Conservation (phyloP, 2,329 filamentous ascomycete species). For the Capronia coronata region DNA sequence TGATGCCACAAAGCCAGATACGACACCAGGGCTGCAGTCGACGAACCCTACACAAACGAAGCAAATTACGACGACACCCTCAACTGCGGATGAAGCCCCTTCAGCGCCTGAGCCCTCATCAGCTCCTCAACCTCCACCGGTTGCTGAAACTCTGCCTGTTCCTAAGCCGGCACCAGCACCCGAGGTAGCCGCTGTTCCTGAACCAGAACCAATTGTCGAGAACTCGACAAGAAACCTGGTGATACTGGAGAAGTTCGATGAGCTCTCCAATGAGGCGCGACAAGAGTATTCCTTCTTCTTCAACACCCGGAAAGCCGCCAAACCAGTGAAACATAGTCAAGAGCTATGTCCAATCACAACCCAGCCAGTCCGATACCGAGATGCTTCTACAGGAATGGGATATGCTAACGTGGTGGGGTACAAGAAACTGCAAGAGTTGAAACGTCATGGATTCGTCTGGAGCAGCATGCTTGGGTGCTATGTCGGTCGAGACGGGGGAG, state of each 20-base stretch:
- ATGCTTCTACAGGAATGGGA: conserved; percentile 74
- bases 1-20: conserved; percentile 6
- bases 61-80: neutral
- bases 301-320: conserved; percentile 44
- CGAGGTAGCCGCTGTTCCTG: neutral
- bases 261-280: conserved; percentile 49
- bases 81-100: neutral
- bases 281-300: conserved; percentile 51
- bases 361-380: conserved; percentile 71
- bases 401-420: conserved; percentile 77
- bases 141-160: neutral
- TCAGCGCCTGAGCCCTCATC: neutral
- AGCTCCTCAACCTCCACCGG: neutral
- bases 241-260: conserved; percentile 53
- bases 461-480: conserved; percentile 75
- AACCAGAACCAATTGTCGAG: conserved; percentile 36
- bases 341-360: conserved; percentile 75
- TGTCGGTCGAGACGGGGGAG: conserved; percentile 56
- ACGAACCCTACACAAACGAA: neutral
- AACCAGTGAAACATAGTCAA: conserved; percentile 43
- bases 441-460: conserved; percentile 75
- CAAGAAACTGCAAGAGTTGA: conserved; percentile 57
- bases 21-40: neutral
- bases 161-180: neutral
- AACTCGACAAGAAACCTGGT: conserved; percentile 53